Evolutionary conservation across 2,329 filamentous ascomycete species (phyloP).

Genomic region (Fusarium sp.): DNA sequence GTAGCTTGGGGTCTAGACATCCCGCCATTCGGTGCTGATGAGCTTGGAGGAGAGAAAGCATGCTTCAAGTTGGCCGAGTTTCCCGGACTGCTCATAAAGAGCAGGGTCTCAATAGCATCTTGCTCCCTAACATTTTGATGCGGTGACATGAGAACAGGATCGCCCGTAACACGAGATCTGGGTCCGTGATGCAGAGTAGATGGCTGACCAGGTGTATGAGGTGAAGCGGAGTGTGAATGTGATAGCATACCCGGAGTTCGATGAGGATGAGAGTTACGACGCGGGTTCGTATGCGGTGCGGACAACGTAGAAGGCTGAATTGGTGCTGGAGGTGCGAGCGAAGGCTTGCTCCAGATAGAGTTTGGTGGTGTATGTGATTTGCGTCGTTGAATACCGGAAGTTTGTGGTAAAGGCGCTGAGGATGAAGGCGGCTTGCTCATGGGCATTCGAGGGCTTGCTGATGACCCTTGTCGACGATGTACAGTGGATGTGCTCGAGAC

Average conservation of each 20-base stretch:
- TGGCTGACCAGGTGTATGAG: slow-evolving; percentile 57
- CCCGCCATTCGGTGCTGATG: slow-evolving; percentile 49
- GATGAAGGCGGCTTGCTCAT: slow-evolving; percentile 37
- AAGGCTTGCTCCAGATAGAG: slow-evolving; percentile 52
- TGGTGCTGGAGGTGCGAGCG: slow-evolving; percentile 66
- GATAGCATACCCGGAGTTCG: slow-evolving; percentile 65
- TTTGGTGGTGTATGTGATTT: slow-evolving; percentile 56
- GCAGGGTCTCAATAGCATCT: slow-evolving; percentile 81
- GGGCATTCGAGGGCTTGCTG: slow-evolving; percentile 66
- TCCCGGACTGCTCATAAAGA: slow-evolving; percentile 85
- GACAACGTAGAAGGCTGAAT: slow-evolving; percentile 62
- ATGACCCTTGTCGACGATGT: slow-evolving; percentile 63
- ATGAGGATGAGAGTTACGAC: slow-evolving; percentile 64
- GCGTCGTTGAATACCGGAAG: slow-evolving; percentile 44
- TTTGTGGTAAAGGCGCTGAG: slow-evolving; percentile 51
- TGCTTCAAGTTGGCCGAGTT: slow-evolving; percentile 75
- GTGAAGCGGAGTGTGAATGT: slow-evolving; percentile 62
- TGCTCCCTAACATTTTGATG: slow-evolving; percentile 76
- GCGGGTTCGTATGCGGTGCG: slow-evolving; percentile 55
- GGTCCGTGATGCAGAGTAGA: slow-evolving; percentile 49
- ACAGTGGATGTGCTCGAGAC: slow-evolving; percentile 69
- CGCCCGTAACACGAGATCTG: slow-evolving; percentile 53
- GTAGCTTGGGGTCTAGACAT: slow-evolving; percentile 32
- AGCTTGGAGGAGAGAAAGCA: slow-evolving; percentile 60
- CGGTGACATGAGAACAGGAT: slow-evolving; percentile 73